Conservation (phyloP, 345 rosid species). For the Rhodomyrtus tomentosa region DNA sequence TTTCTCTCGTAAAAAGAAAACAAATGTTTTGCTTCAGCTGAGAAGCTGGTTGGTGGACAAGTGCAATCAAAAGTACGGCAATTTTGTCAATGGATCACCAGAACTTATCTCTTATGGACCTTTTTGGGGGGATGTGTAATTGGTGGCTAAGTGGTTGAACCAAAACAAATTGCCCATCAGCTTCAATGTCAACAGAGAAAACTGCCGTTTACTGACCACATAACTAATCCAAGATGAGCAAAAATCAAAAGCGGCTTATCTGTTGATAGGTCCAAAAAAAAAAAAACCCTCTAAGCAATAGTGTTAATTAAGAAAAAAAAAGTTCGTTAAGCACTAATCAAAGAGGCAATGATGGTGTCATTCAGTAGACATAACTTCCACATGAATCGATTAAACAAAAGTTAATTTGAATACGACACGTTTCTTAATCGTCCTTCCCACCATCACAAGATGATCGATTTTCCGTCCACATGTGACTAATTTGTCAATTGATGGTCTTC, state of each 20-base stretch:
- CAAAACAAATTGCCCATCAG: not conserved
- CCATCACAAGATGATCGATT: not conserved
- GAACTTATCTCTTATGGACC: not conserved
- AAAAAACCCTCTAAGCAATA: not conserved
- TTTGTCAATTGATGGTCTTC: not conserved
- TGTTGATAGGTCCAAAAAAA: not conserved
- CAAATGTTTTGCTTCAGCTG: not conserved
- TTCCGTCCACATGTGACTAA: not conserved
- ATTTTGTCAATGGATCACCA: not conserved
- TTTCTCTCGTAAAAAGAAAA: not conserved
- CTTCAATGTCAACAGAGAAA: not conserved
- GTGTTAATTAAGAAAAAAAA: not conserved
- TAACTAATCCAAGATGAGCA: not conserved
- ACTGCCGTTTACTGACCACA: not conserved
- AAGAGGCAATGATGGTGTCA: not conserved
- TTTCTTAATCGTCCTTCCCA: not conserved
- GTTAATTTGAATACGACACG: not conserved
- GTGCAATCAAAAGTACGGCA: not conserved
- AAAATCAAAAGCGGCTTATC: not conserved
- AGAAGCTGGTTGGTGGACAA: not conserved
- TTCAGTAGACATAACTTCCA: fast-evolving
- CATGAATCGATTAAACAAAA: not conserved
- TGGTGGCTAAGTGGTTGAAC: not conserved
- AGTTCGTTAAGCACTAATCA: not conserved
- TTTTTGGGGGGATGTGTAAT: not conserved